Conservation (phyloP, 108 stramenopile species). For the Nitzschia inconspicua region DNA sequence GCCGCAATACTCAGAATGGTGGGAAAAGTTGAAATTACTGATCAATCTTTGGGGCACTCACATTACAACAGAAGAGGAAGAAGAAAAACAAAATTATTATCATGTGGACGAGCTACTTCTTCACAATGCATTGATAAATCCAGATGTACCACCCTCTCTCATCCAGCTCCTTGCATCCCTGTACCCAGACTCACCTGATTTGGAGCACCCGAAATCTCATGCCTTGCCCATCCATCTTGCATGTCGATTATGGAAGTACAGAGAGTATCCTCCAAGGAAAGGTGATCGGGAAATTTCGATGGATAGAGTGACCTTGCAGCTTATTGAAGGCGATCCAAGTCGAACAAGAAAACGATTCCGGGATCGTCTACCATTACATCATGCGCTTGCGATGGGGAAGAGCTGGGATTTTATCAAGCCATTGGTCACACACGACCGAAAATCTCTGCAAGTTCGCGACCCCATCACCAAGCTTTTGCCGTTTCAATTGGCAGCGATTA, state of each 20-base stretch:
- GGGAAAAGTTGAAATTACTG: conserved; percentile 29
- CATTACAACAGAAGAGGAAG: background rate
- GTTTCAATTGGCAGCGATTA: conserved; percentile 30
- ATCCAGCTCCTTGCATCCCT: conserved; percentile 24
- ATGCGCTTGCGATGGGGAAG: conserved; percentile 25
- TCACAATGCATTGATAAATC: conserved; percentile 29
- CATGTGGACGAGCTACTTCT: conserved; percentile 14
- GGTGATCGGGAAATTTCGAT: conserved; percentile 15
- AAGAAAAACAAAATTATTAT: conserved; percentile 8
- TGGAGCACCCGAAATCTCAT: conserved; percentile 15
- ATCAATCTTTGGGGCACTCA: conserved; percentile 27
- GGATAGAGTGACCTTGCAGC: conserved; percentile 14
- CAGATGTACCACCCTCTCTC: conserved; percentile 28
- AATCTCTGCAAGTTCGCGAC: conserved; percentile 28
- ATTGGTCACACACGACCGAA: conserved; percentile 10
- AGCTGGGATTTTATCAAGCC: conserved; percentile 30
- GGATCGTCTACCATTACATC: conserved; percentile 26
- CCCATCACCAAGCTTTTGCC: conserved; percentile 28
- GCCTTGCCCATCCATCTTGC: conserved; percentile 32
- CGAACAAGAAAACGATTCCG: conserved; percentile 20
- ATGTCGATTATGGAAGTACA: conserved; percentile 27
- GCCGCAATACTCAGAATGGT: conserved; percentile 22
- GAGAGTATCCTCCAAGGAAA: conserved; percentile 17
- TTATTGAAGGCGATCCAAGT: conserved; percentile 13
- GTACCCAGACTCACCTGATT: conserved; percentile 6